Evolutionary conservation across 805 yeast species (phyloP), one percentile per base, ranked within the genome.

Genomic region (Ogataea philodendri): DNA sequence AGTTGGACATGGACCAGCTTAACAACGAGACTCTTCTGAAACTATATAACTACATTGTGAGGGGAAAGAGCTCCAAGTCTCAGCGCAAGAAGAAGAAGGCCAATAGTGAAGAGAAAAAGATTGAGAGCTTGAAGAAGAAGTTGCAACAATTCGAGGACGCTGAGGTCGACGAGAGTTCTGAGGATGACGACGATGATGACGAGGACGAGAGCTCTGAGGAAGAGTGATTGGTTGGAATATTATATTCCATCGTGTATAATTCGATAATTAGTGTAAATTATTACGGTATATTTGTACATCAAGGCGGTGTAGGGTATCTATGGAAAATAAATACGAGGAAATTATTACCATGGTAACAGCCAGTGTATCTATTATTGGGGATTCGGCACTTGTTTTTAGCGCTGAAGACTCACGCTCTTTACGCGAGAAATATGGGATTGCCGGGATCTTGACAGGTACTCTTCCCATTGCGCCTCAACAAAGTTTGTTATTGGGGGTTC

Each of bases 391-490:
- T 21, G 64, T 88, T 5, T 88, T 82, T 52, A 71, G 74, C 38
- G 46, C 81, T 1, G 70, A 69, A 0, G 73, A 69, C 32, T 66
- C 84, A 32, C 69, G 70, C 46, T 37, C 36, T 15, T 65, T 88
- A 5, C 66, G 97, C 15, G 65, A 66, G 19, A 23, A 48, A 2
- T 60, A 72, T 26, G 85, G 86, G 9, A 70, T 93, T 1, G 69
- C 78, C 15, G 98, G 98, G 0, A 76, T 81, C 1, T 65, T 90
- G 10, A 63, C 76, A 0, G 98, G 98, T 1, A 84, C 96, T 0
- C 62, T 93, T 19, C 84, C 96, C 0, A 70, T 78, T 30, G 87
- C 89, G n/a, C 93, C 97, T 2, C 98, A 93, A 57, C 98, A 90
- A 53, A 88, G 87, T 52, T 67, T 80, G n/a, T 83, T 89, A 51